These are phyloP conservation scores for Echria macrotheca DNA, from an alignment of 495 filamentous ascomycete species.

Conservation along the genomic window DNA sequence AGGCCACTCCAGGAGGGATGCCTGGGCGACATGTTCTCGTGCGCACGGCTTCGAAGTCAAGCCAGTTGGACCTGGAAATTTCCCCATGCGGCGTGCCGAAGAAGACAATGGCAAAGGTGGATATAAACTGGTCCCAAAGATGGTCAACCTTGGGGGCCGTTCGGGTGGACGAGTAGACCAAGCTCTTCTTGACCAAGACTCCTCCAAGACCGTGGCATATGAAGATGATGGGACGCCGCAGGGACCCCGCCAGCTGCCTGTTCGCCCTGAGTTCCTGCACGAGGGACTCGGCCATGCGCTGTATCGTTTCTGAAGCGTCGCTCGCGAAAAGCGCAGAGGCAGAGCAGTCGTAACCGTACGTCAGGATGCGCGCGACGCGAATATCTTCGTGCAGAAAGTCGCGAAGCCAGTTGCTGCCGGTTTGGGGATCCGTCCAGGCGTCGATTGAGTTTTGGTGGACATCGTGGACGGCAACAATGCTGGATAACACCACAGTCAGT, in stretches of 20 bases:
- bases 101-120: slow-evolving; percentile 13
- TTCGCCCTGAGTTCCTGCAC: slow-evolving; percentile 8
- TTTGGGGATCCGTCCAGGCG: slow-evolving; percentile 2
- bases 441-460: slow-evolving; percentile 2
- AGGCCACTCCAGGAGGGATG: neutral
- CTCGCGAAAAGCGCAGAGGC: slow-evolving; percentile 3
- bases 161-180: slow-evolving; percentile 7
- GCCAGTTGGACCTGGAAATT: slow-evolving; percentile 1
- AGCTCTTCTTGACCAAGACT: slow-evolving; percentile 9
- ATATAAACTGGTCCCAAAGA: slow-evolving; percentile 7
- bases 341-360: slow-evolving; percentile 8
- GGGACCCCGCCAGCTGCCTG: slow-evolving; percentile 1
- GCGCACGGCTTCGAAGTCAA: slow-evolving; percentile 1
- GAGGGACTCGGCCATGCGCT: slow-evolving; percentile 5
- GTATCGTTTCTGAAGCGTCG: slow-evolving; percentile 7
- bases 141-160: slow-evolving; percentile 9
- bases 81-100: slow-evolving; percentile 10
- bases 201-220: slow-evolving; percentile 8
- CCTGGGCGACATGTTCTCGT: neutral
- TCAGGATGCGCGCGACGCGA: slow-evolving; percentile 1
- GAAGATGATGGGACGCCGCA: slow-evolving; percentile 4
- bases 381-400: slow-evolving; percentile 8
- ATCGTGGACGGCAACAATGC: slow-evolving; percentile 10
- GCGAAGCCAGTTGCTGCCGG: slow-evolving; percentile 4
- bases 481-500: neutral